A percentile compares a stretch with the other conserved stretches of the same genome.
Conservation (phyloP, 495 filamentous ascomycete genomes). For the Aspergillus leporis region DNA sequence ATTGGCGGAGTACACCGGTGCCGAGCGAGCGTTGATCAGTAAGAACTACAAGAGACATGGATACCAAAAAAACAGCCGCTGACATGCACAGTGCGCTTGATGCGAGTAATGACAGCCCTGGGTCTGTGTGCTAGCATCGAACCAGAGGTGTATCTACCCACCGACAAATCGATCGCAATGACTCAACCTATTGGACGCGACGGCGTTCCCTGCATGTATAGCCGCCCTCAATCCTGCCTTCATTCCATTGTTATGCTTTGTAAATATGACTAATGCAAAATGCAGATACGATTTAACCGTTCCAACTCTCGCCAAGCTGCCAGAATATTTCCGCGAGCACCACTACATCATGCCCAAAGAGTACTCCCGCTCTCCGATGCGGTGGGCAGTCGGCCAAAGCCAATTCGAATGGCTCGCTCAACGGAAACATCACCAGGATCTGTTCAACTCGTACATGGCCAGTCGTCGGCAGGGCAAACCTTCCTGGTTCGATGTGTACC, state of each 20-base stretch:
- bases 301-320: conserved; percentile 36
- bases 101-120: conserved; percentile 39
- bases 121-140: conserved; percentile 30
- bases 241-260: neutral
- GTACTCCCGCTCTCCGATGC: conserved; percentile 38
- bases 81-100: conserved; percentile 33
- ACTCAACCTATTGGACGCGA: conserved; percentile 39
- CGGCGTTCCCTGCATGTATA: conserved; percentile 42
- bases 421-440: conserved; percentile 28
- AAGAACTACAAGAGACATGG: neutral
- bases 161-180: conserved; percentile 33
- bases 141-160: conserved; percentile 31
- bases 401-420: conserved; percentile 44
- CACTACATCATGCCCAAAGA: conserved; percentile 34
- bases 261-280: neutral
- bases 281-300: conserved; percentile 40
- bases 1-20: conserved; percentile 28
- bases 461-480: conserved; percentile 36
- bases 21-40: conserved; percentile 36
- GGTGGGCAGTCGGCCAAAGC: conserved; percentile 41
- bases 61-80: neutral
- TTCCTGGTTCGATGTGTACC: conserved; percentile 42
- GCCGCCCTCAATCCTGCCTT: neutral
- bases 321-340: conserved; percentile 33
- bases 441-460: conserved; percentile 46